These are phyloP conservation scores for Oenanthe javanica DNA, from an alignment of 140 eudicot species.

Conservation along the genomic window DNA sequence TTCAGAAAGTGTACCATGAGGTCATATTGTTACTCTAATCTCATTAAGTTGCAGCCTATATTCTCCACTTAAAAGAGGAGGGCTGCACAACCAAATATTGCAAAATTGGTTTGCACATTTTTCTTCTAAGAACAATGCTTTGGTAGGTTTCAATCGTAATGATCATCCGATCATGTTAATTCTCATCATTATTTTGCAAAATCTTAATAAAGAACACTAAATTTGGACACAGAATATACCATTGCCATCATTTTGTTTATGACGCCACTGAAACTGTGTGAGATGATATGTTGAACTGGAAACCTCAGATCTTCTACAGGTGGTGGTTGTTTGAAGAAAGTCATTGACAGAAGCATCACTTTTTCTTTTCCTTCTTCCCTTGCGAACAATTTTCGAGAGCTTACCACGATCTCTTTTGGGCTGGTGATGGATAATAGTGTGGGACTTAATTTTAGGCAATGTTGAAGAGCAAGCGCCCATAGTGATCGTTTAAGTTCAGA, in stretches of 20 bases:
- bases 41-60: background rate
- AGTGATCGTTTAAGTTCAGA: background rate
- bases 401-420: constrained; percentile 26
- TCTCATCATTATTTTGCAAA: background rate
- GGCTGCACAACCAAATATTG: background rate
- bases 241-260: constrained; percentile 42
- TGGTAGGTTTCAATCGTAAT: background rate
- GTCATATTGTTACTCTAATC: background rate
- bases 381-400: constrained; percentile 10
- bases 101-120: background rate
- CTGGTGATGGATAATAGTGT: constrained; percentile 28
- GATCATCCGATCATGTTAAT: background rate
- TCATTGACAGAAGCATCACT: constrained; percentile 37
- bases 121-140: background rate
- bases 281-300: constrained; percentile 49
- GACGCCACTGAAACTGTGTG: constrained; percentile 70
- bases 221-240: constrained; percentile 26
- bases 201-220: background rate
- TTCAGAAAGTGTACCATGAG: background rate
- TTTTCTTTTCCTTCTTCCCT: constrained; percentile 36
- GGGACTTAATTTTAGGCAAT: constrained; percentile 18
- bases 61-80: background rate
- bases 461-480: constrained; percentile 49
- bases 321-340: constrained; percentile 42
- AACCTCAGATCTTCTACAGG: constrained; percentile 39